Conservation (phyloP, 345 rosid species). For the Excoecaria cochinchinensis region DNA sequence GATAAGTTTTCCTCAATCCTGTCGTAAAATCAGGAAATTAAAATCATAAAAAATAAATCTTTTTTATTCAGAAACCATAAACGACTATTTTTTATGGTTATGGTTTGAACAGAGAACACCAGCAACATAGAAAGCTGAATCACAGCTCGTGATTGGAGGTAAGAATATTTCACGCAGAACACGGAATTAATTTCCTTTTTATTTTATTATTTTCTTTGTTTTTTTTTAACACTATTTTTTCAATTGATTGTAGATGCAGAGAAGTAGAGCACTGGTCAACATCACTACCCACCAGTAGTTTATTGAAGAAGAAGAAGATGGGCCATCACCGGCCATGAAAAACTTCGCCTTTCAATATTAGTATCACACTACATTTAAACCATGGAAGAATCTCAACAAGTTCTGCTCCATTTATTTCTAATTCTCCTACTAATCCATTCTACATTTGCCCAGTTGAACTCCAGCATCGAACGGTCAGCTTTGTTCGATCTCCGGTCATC, state of each 20-base stretch:
- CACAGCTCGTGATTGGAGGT: slow-evolving; percentile 47
- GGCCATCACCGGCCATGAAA: slow-evolving; percentile 7
- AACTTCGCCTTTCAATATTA: neutral
- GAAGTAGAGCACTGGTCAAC: slow-evolving; percentile 14
- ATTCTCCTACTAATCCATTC: slow-evolving; percentile 30
- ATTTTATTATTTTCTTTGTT: neutral
- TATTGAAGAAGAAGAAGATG: slow-evolving; percentile 4
- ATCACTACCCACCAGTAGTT: slow-evolving; percentile 1
- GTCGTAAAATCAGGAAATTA: neutral
- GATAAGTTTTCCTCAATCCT: neutral
- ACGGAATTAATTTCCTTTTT: neutral
- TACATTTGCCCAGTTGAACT: slow-evolving; percentile 37
- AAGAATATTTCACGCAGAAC: slow-evolving; percentile 25
- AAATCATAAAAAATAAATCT: neutral
- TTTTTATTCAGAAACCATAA: neutral
- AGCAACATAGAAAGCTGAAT: slow-evolving; percentile 27
- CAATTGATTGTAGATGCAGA: neutral
- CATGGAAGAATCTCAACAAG: slow-evolving; percentile 27
- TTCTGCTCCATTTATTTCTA: neutral
- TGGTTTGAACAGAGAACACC: slow-evolving; percentile 5
- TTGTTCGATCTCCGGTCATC: slow-evolving; percentile 31
- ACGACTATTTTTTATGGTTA: neutral
- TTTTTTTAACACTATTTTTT: neutral
- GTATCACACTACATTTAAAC: neutral
- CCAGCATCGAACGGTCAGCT: slow-evolving; percentile 24